Conservation (phyloP, 305 asterid genomes). For the Caryopteris hybrid region DNA sequence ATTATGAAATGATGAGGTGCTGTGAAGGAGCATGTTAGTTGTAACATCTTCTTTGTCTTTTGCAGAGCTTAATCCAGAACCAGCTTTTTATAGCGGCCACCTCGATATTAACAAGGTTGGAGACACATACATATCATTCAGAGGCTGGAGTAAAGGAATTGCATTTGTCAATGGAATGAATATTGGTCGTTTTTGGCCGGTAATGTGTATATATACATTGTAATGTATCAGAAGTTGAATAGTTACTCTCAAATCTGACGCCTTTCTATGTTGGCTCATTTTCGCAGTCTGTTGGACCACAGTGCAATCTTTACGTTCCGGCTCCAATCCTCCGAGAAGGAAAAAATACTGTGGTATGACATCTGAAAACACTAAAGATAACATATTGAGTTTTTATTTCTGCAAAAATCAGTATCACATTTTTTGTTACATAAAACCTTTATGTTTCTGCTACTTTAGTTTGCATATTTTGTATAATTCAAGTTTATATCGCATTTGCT, state of each 20-base stretch:
- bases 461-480: background rate
- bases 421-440: background rate
- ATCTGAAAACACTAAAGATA: background rate
- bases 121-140: slow-evolving; percentile 78
- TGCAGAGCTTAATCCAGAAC: slow-evolving; percentile 46
- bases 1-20: background rate
- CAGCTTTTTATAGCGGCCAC: slow-evolving; percentile 70
- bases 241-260: background rate
- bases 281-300: slow-evolving; percentile 83
- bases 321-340: slow-evolving; percentile 81
- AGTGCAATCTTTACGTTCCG: slow-evolving; percentile 83
- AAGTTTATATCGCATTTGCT: background rate
- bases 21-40: background rate
- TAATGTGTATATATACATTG: slow-evolving; percentile 20
- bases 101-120: slow-evolving; percentile 46
- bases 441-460: background rate
- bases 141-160: slow-evolving; percentile 90
- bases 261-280: slow-evolving; percentile 16
- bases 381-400: background rate
- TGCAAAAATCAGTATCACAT: background rate
- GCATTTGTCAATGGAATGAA: slow-evolving; percentile 68
- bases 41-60: slow-evolving; percentile 11
- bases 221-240: background rate
- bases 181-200: slow-evolving; percentile 95
- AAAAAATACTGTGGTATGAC: slow-evolving; percentile 60